Evolutionary conservation across 2,329 filamentous ascomycete genomes (phyloP).

Genomic region (Chrysosporium queenslandicum): DNA sequence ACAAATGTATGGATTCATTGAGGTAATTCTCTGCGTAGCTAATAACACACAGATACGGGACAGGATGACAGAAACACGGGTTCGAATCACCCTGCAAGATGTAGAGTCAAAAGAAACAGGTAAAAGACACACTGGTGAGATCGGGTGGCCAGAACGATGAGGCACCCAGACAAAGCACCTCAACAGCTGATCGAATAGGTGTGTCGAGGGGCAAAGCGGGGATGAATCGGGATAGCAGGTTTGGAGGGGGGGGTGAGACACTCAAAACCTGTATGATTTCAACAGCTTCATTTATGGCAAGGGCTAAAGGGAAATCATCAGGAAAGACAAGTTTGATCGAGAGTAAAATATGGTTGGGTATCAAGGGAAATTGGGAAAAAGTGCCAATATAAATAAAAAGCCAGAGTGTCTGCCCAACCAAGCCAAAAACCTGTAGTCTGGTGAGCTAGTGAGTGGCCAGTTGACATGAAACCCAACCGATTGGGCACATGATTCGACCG

Average conservation of each 20-base stretch:
- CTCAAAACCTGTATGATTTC: too few relatives aligned
- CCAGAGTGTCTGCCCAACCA: conserved; percentile 1
- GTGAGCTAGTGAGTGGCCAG: not conserved
- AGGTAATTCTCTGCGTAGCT: not conserved
- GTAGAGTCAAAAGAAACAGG: not conserved
- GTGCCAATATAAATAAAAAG: not conserved
- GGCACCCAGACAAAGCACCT: not conserved
- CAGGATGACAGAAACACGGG: not conserved
- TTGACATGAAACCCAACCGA: not conserved
- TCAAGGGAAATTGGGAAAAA: not conserved
- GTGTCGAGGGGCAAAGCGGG: not conserved
- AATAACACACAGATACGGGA: not conserved
- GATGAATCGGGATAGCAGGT: not conserved
- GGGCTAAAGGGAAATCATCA: too few relatives aligned
- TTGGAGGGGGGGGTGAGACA: too few relatives aligned
- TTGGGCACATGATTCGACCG: not conserved
- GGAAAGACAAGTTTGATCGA: not conserved
- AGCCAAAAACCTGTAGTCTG: not conserved
- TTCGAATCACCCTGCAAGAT: not conserved
- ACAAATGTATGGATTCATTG: not conserved
- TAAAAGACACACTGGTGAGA: too few relatives aligned
- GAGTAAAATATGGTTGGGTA: not conserved
- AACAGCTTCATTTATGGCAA: too few relatives aligned
- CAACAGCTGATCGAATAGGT: not conserved
- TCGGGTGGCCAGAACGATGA: not conserved